These are phyloP conservation scores for Aureobasidium sp. DNA, from an alignment of 2,329 filamentous ascomycete genomes.

Conservation along the genomic window DNA sequence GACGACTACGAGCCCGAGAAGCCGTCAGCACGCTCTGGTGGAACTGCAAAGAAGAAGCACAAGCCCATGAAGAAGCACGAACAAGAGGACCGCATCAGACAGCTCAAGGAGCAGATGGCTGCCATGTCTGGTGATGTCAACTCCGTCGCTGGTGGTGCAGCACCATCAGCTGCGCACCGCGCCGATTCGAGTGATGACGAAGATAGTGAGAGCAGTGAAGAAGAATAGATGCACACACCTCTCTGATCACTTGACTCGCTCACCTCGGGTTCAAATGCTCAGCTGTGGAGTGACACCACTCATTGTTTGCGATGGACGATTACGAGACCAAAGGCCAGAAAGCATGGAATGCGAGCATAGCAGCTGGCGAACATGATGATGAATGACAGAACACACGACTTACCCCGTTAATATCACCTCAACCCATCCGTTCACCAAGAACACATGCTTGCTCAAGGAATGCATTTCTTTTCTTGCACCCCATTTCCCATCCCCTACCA, in stretches of 20 bases:
- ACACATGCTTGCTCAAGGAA: constrained; percentile 9
- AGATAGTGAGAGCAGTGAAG: constrained; percentile 44
- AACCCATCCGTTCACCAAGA: neutral
- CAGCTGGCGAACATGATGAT: constrained; percentile 4
- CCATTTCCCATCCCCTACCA: neutral
- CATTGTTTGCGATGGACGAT: constrained; percentile 7
- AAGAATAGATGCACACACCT: constrained; percentile 28
- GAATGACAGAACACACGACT: constrained; percentile 1
- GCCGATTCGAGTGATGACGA: constrained; percentile 44
- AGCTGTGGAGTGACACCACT: neutral
- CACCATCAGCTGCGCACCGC: constrained; percentile 6
- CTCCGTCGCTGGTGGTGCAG: neutral
- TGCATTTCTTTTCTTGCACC: neutral
- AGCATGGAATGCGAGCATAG: constrained; percentile 5
- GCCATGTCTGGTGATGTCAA: constrained; percentile 17
- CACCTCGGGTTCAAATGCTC: neutral
- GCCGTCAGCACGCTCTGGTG: constrained; percentile 31
- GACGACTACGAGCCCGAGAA: constrained; percentile 44
- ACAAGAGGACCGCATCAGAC: constrained; percentile 60
- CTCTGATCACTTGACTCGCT: neutral
- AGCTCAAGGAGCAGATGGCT: constrained; percentile 53
- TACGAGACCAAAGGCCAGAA: constrained; percentile 8
- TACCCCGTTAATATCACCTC: neutral
- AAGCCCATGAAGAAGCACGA: constrained; percentile 70
- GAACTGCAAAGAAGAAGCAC: constrained; percentile 59